Evolutionary conservation across 805 yeast species (phyloP).

Genomic region (Candida nemodendra): DNA sequence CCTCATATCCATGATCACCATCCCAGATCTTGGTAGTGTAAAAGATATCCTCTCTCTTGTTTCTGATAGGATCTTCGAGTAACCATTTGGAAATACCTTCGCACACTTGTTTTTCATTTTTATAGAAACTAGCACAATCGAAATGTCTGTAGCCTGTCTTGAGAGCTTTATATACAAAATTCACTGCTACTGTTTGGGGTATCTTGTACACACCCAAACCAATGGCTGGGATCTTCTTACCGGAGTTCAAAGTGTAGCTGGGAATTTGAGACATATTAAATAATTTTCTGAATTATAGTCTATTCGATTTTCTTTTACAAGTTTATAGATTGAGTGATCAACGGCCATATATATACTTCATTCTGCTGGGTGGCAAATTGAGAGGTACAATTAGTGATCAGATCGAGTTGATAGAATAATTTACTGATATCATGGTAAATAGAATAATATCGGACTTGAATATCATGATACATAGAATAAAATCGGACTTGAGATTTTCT

Average conservation of each 20-base stretch:
- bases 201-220: slow-evolving; percentile 57
- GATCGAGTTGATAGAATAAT: too few species aligned
- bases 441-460: too few species aligned
- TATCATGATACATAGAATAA: too few species aligned
- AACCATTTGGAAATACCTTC: slow-evolving; percentile 53
- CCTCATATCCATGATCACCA: slow-evolving; percentile 33
- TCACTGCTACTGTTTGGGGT: slow-evolving; percentile 36
- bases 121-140: slow-evolving; percentile 67
- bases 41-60: slow-evolving; percentile 38
- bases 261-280: background rate
- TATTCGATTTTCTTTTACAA: too few species aligned
- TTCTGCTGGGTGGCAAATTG: too few species aligned
- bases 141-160: slow-evolving; percentile 68
- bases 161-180: slow-evolving; percentile 56
- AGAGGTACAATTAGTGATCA: too few species aligned
- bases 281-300: too few species aligned
- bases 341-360: too few species aligned
- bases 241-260: slow-evolving; percentile 41
- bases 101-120: slow-evolving; percentile 61
- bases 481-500: too few species aligned
- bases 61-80: slow-evolving; percentile 20
- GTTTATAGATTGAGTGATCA: too few species aligned
- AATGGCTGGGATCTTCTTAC: slow-evolving; percentile 52
- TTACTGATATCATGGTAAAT: too few species aligned
- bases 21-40: slow-evolving; percentile 40